Conservation (phyloP, 2,329 filamentous ascomycete genomes). For the Rutstroemia sp. region DNA sequence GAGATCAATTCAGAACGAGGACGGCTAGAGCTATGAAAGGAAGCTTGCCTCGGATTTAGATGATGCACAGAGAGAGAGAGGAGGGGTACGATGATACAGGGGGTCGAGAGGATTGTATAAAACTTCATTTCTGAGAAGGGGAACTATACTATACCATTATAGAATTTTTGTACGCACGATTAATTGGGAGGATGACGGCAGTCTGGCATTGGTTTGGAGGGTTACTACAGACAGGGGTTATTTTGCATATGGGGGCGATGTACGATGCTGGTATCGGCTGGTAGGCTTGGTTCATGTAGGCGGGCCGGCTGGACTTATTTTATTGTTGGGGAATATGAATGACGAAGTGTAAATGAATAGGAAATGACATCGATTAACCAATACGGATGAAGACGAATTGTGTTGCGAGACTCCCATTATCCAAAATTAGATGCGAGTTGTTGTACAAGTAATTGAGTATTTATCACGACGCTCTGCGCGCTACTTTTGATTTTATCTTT, state of each 20-base stretch:
- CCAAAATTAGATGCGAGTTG: no score
- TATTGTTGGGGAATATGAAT: background rate
- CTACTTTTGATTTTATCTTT: no score
- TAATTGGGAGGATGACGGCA: background rate
- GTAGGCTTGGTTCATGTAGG: background rate
- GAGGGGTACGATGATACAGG: background rate
- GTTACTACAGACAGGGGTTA: background rate
- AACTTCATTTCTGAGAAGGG: background rate
- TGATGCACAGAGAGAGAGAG: background rate
- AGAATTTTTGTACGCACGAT: background rate
- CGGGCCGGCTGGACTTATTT: background rate
- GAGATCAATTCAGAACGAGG: constrained; percentile 53
- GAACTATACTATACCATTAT: constrained; percentile 1
- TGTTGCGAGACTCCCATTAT: no score
- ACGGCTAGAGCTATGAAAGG: constrained; percentile 37
- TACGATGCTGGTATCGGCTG: background rate
- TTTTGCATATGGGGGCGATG: no score
- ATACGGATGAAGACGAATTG: no score
- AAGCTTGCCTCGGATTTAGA: constrained; percentile 22
- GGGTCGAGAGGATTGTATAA: background rate
- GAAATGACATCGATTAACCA: no score
- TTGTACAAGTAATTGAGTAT: no score
- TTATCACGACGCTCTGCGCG: no score
- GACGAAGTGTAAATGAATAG: background rate
- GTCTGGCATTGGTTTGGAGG: background rate